Percentiles rank a stretch among this genome's conserved stretches.
phyloP scores from a whole-genome alignment of 2,329 filamentous ascomycete genomes.

The Colletotrichum sp. region DNA sequence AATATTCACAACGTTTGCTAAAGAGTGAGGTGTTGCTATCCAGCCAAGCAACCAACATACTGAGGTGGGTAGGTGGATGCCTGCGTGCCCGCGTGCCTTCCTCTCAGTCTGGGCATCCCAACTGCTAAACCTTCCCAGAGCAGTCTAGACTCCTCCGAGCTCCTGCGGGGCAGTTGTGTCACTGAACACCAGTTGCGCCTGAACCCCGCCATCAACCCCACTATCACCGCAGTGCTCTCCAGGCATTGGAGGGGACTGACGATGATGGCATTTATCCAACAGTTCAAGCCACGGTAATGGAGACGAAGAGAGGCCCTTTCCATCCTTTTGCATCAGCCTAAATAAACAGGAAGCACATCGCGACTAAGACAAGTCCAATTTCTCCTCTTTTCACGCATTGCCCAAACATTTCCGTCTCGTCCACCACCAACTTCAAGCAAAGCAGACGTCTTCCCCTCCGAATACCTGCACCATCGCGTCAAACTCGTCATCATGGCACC shows the following conservation, averaged over 20 bases:
- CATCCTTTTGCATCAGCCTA: background rate
- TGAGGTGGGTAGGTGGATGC: background rate
- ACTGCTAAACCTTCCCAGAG: slow-evolving; percentile 7
- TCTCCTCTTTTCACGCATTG: background rate
- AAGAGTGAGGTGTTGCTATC: background rate
- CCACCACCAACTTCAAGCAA: background rate
- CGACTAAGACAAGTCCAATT: background rate
- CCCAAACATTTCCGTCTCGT: background rate
- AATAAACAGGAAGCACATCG: background rate
- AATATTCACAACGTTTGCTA: background rate
- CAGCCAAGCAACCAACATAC: background rate
- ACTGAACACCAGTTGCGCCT: background rate
- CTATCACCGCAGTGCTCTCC: background rate
- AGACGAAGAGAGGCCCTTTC: background rate
- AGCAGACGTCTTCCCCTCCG: background rate
- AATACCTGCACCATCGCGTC: background rate
- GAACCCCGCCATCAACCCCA: slow-evolving; percentile 1
- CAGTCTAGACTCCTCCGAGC: background rate
- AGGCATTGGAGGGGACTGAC: slow-evolving; percentile 6
- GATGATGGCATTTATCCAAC: background rate
- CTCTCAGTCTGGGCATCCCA: background rate
- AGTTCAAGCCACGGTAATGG: background rate
- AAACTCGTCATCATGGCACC: slow-evolving; percentile 34
- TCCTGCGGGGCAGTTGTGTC: background rate
- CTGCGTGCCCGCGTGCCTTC: background rate